phyloP scores from a whole-genome alignment of 805 yeast genomes.

The Candida corydali region DNA sequence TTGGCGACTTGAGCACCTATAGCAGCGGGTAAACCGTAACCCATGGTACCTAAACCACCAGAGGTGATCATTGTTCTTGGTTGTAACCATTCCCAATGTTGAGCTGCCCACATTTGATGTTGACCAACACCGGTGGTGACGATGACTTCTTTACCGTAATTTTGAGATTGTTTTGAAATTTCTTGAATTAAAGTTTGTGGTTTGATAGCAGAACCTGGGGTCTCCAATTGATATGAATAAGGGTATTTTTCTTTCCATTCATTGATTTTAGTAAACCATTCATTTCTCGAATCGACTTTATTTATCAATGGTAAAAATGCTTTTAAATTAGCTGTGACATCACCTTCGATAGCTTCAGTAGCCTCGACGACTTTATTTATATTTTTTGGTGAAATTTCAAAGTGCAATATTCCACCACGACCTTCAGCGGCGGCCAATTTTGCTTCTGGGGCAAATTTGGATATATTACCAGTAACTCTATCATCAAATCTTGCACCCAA shows the following conservation, averaged over 20 bases:
- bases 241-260: slow-evolving; percentile 88
- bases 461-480: slow-evolving; percentile 86
- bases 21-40: slow-evolving; percentile 95
- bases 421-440: slow-evolving; percentile 80
- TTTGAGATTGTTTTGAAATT: slow-evolving; percentile 66
- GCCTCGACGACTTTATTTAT: slow-evolving; percentile 97
- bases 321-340: slow-evolving; percentile 75
- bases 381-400: slow-evolving; percentile 94
- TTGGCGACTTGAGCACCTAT: slow-evolving; percentile 97
- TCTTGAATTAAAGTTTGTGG: slow-evolving; percentile 90
- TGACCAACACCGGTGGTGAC: slow-evolving; percentile 99
- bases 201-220: slow-evolving; percentile 74
- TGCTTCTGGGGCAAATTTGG: slow-evolving; percentile 93
- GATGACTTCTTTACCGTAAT: slow-evolving; percentile 67
- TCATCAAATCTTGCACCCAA: slow-evolving; percentile 98
- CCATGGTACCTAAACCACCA: slow-evolving; percentile 99
- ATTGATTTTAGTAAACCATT: slow-evolving; percentile 72
- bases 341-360: slow-evolving; percentile 96
- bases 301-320: slow-evolving; percentile 68
- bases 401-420: slow-evolving; percentile 95
- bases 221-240: slow-evolving; percentile 74
- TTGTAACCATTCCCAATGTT: slow-evolving; percentile 87
- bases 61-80: slow-evolving; percentile 96
- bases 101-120: slow-evolving; percentile 99
- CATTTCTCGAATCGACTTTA: slow-evolving; percentile 61